Evolutionary conservation across 306 rosid species (phyloP).

Genomic region (Abrus precatorius): DNA sequence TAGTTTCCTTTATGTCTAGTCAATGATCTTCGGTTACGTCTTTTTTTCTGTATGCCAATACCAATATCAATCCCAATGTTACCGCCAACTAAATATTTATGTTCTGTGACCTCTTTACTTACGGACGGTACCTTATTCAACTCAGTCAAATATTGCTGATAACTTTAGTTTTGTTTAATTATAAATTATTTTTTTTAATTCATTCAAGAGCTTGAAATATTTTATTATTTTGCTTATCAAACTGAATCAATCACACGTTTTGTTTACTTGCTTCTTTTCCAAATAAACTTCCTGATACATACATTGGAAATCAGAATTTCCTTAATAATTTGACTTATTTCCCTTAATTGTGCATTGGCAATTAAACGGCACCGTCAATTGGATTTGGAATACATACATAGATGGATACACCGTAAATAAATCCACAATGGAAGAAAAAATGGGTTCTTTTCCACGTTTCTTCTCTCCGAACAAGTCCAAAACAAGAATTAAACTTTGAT

Average conservation of each 20-base stretch:
- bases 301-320: neutral
- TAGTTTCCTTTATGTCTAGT: constrained; percentile 35
- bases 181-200: neutral
- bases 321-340: neutral
- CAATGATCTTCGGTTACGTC: constrained; percentile 37
- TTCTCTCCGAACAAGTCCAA: neutral
- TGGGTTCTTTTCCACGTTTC: neutral
- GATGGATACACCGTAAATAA: neutral
- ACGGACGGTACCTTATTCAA: too few species aligned
- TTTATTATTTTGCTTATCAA: neutral
- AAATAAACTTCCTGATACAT: neutral
- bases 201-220: too few species aligned
- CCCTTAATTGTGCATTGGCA: neutral
- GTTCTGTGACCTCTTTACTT: neutral
- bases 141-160: too few species aligned
- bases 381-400: neutral
- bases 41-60: neutral
- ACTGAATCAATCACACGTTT: neutral
- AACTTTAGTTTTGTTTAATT: neutral
- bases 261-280: neutral
- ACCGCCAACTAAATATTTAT: neutral
- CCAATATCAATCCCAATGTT: too few species aligned
- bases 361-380: neutral
- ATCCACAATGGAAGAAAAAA: neutral
- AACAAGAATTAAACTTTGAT: neutral